Conservation (phyloP, 1,284 basidiomycete species). For the Prillingera fragicola region DNA sequence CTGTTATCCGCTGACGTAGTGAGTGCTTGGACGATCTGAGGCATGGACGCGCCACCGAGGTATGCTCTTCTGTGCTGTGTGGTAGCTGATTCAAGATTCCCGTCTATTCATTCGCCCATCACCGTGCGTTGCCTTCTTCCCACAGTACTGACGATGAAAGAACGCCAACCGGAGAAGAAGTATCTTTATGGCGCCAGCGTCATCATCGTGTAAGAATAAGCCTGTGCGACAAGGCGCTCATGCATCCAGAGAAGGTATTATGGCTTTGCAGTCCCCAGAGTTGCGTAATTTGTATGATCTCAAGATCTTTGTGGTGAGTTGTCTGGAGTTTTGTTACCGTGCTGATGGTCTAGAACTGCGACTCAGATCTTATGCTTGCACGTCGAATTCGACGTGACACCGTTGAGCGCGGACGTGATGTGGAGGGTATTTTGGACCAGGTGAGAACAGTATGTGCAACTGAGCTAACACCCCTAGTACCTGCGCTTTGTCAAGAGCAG, state of each 20-base stretch:
- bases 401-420: conserved; percentile 76
- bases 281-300: conserved; percentile 82
- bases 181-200: conserved; percentile 95
- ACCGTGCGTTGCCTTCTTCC: conserved; percentile 51
- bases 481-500: conserved; percentile 87
- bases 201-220: conserved; percentile 73
- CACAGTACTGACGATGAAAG: conserved; percentile 18
- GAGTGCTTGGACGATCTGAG: conserved; percentile 85
- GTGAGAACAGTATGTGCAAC: conserved; percentile 1
- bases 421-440: conserved; percentile 86
- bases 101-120: conserved; percentile 86
- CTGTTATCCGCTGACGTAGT: conserved; percentile 11
- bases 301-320: conserved; percentile 57
- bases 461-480: conserved; percentile 43
- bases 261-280: conserved; percentile 74
- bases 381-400: conserved; percentile 82
- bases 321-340: conserved; percentile 54
- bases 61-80: conserved; percentile 8
- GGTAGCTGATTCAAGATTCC: conserved; percentile 57
- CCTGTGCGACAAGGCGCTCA: too few species aligned
- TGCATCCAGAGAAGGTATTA: conserved; percentile 67
- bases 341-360: conserved; percentile 55
- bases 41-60: conserved; percentile 56
- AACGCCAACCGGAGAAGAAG: conserved; percentile 74
- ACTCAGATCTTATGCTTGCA: conserved; percentile 95